These are phyloP conservation scores for Macrolepiota albuminosa DNA, from an alignment of 768 basidiomycete genomes.

Conservation along the genomic window DNA sequence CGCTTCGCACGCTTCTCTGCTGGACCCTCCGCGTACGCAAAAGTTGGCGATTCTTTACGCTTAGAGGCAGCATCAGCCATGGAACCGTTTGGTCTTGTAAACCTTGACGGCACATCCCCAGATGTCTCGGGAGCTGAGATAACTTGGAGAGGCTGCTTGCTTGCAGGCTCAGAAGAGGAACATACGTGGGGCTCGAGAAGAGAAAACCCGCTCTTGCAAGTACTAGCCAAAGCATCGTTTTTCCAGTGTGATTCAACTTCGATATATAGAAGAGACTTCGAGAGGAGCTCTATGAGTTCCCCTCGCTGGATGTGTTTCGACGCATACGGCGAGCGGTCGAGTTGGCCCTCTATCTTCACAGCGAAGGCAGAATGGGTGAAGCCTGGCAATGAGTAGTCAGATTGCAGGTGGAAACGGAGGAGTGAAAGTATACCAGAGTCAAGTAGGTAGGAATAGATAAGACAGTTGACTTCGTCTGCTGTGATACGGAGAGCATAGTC, in stretches of 20 bases:
- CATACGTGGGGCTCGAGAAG: conserved; percentile 75
- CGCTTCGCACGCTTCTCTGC: conserved; percentile 62
- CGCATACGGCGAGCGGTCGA: conserved; percentile 65
- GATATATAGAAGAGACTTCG: conserved; percentile 73
- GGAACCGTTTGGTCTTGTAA: conserved; percentile 17
- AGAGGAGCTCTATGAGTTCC: conserved; percentile 74
- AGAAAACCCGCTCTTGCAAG: conserved; percentile 69
- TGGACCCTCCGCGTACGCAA: conserved; percentile 37
- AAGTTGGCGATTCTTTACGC: conserved; percentile 48
- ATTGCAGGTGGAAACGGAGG: not conserved
- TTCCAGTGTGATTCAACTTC: conserved; percentile 86
- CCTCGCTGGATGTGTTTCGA: conserved; percentile 76
- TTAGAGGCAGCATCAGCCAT: conserved; percentile 28
- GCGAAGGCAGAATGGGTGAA: conserved; percentile 80
- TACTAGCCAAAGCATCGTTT: conserved; percentile 50
- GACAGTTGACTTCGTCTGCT: conserved; percentile 81
- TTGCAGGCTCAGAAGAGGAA: conserved; percentile 39
- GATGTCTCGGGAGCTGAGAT: conserved; percentile 11
- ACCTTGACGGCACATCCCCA: conserved; percentile 7
- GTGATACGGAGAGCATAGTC: conserved; percentile 51
- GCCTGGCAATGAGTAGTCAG: conserved; percentile 37
- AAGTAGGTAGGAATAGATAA: conserved; percentile 79
- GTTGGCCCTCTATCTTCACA: conserved; percentile 67
- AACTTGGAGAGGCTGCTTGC: conserved; percentile 18
- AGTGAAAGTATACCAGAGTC: conserved; percentile 57